Base-by-base conservation (phyloP, 495 filamentous ascomycete genomes). In the Amorphotheca resinae region DNA sequence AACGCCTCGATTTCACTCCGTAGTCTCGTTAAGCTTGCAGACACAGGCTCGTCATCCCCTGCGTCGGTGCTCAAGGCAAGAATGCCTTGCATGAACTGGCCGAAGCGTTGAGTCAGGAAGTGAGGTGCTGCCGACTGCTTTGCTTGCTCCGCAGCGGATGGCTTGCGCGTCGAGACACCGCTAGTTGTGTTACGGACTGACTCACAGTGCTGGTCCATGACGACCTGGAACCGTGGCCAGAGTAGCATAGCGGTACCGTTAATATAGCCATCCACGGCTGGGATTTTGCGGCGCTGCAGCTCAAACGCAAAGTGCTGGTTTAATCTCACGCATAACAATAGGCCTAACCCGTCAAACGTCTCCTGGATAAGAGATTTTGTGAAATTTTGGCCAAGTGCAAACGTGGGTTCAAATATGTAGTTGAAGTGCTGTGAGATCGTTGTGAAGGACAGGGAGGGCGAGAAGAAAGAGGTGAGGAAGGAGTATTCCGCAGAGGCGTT, bases 401-500 rank as follows among this genome's bases (percentile, higher is more conserved):
- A 89, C 1, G 87, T 84, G 0, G 83, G 80, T 7, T 80, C 74
- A 54, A 95, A 96, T 31, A 95, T 85, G 49, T 81, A 77, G 36
- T 68, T 66, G 53, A 95, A 93, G 48, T 84, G 67, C 17, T 64
- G 64, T 18, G 69, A 69, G 37, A 82, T 75, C n/a, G 64, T 57
- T 22, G 74, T 58, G 50, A 69, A 76, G 16, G 68, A 68, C 16
- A 73, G 59, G 1, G 73, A 59, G 0, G 74, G 72, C 9, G 78
- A 72, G 70, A 98, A 95, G 66, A 95, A 95, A 20, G 82, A 68
- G 1, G 85, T 82, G 36, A 96, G 73, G 54, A 98, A 96, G 7
- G 84, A 81, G 61, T 96, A 96, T 59, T 98, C 91, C 16, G 87
- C 77, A n/a, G 84, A 84, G 1, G 84, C 79, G 55, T 98, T 98